Conservation (phyloP, 1,284 basidiomycete species). For the Lentinus polychrous region DNA sequence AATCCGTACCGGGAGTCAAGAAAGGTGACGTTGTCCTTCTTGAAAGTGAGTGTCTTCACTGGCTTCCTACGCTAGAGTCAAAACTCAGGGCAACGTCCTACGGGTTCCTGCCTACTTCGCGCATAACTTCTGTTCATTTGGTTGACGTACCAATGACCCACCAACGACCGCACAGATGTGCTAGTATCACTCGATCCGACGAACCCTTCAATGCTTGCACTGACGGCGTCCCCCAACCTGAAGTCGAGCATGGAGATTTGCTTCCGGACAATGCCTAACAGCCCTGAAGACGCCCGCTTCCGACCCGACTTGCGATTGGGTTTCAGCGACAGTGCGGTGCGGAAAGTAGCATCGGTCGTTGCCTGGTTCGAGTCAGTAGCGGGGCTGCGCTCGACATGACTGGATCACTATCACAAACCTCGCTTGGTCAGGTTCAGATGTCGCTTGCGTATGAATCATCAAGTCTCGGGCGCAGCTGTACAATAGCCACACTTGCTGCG, state of each 20-base stretch:
- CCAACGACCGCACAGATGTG: constrained; percentile 35
- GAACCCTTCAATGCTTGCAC: constrained; percentile 28
- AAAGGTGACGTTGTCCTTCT: constrained; percentile 64
- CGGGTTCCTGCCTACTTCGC: neutral
- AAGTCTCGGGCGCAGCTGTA: too few relatives aligned
- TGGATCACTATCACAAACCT: constrained; percentile 11
- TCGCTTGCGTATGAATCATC: too few relatives aligned
- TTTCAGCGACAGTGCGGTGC: constrained; percentile 57
- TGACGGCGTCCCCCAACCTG: constrained; percentile 60
- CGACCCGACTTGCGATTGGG: constrained; percentile 69
- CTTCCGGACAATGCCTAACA: constrained; percentile 66
- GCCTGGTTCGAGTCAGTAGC: constrained; percentile 66
- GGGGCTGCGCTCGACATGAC: constrained; percentile 31
- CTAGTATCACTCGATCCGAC: constrained; percentile 24
- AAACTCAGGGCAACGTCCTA: neutral
- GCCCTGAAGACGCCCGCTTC: constrained; percentile 48
- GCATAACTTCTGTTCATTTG: neutral
- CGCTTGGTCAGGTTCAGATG: neutral
- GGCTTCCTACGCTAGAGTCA: neutral
- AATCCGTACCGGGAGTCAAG: constrained; percentile 34
- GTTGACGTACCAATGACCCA: neutral
- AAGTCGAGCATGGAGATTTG: constrained; percentile 59
- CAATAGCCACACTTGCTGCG: too few relatives aligned
- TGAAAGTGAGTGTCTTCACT: constrained; percentile 57
- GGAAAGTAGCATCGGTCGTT: constrained; percentile 58